Evolutionary conservation across 352 stramenopile species (phyloP), one percentile per base, ranked within the genome.

Genomic region (Elongisporangium anandrum): DNA sequence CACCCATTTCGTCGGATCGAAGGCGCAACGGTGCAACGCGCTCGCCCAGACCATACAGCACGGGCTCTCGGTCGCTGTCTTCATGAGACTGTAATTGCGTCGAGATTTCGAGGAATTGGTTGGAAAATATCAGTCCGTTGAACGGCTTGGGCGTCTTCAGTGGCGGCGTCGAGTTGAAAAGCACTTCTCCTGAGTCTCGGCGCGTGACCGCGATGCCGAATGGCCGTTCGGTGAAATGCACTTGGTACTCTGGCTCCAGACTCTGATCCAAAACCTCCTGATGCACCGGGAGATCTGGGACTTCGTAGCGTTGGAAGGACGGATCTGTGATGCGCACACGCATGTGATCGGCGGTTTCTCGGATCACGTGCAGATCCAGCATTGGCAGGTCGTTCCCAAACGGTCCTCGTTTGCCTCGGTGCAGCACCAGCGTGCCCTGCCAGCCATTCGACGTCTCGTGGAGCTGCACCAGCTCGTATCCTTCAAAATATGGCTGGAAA

Each of bases 91-190:
- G 29, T 17, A 93, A 61, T 41, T 86, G 72, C 1, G 85, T 95
- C 16, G 87, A 94, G 16, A 97, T 61, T 59, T 97, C 86, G 4
- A 97, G 54, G 56, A 87, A 96, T 66, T 97, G 88, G 61, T 96
- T 94, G 55, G 87, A 75, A 59, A 92, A 96, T 59, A 90, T 70
- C 15, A 92, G 60, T 0, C 83, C 83, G 59, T 77, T 90, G 50
- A 90, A 88, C 3, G 63, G 75, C 1, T 55, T 51, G 4, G 61
- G 39, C 38, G 47, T 63, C n/a, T 87, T 68, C 13, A 68, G 48
- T 24, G 66, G 69, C 17, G 85, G 81, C 22, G 87, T 96, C 23
- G 85, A 94, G 68, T 96, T 94, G 69, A 96, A 96, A 52, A 96
- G 39, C 34, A 92, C 71, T 54, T 92, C 83, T 0, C 66, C 69